Conservation (phyloP, 2,329 filamentous ascomycete genomes). For the Colletotrichum sp. region DNA sequence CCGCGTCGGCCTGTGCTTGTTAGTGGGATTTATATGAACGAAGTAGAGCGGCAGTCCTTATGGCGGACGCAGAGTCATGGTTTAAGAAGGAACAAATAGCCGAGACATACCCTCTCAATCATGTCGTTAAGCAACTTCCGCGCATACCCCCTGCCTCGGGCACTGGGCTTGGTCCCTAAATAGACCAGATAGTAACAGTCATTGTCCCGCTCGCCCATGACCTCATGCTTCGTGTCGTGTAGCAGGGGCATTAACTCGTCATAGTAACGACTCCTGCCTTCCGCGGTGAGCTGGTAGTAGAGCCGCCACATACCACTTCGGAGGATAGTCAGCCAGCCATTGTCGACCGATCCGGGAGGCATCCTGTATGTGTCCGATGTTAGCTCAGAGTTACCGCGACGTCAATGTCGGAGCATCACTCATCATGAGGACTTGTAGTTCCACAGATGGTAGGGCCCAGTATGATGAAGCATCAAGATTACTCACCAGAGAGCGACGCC, state of each 20-base stretch:
- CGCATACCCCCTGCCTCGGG: conserved; percentile 75
- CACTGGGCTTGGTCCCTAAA: conserved; percentile 75
- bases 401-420: not conserved
- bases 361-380: conserved; percentile 57
- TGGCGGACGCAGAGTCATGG: not conserved
- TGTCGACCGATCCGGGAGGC: conserved; percentile 75
- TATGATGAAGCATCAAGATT: not conserved
- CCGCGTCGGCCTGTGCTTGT: conserved; percentile 64
- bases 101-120: conserved; percentile 60
- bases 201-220: conserved; percentile 70
- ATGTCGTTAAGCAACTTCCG: conserved; percentile 74
- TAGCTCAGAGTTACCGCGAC: not conserved
- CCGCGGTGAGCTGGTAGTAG: conserved; percentile 73
- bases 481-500: conserved; percentile 80
- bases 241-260: conserved; percentile 77
- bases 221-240: conserved; percentile 71
- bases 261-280: conserved; percentile 78
- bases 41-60: not conserved
- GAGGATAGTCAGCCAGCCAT: conserved; percentile 74
- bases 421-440: not conserved
- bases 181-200: conserved; percentile 85
- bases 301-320: conserved; percentile 81
- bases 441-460: not conserved
- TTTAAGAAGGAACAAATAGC: not conserved
- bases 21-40: not conserved